Evolutionary conservation across 73 alveolate species (phyloP), one percentile per base, ranked within the genome.

Genomic region (Stentor coeruleus): DNA sequence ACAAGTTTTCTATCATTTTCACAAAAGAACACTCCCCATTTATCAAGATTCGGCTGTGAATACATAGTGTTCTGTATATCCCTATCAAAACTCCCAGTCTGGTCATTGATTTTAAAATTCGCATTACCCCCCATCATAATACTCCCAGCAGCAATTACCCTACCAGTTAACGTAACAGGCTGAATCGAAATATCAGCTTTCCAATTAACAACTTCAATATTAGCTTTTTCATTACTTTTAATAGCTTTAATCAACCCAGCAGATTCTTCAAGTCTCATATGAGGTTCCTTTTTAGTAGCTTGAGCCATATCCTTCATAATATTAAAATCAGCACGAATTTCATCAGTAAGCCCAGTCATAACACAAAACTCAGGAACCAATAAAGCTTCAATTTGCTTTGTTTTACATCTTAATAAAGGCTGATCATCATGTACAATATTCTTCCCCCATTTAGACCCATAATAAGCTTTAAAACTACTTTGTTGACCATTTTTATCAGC

Each of bases 321-420:
- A 42, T 87, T 89, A 83, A 94, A 92, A 84, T 96, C 97, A 72
- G 89, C 84, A 76, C 98, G 93, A 90, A 93, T 85, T 39, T 90
- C 93, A 81, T 96, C 99, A 30, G 98, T 91, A 66, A 94, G 88
- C 14, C 99, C 99, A 2, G 98, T 93, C 95, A 93, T 85, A 30
- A 83, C 84, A 49, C 96, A 90, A 38, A 90, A 83, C 74, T 92
- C 96, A 4, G 98, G 98, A 3, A 92, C 85, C 72, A 92, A 87
- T 35, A 76, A 74, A 14, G 60, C 15, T 3, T 72, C 66, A 14
- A 87, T 87, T n/a, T n/a, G n/a, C n/a, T n/a, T n/a, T 20, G 81
- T 86, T 35, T 59, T 77, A 38, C 84, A 82, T 26, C 83, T 89
- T 38, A 92, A 79, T 57, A 92, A 79, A 39, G 98, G 98, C 49